Evolutionary conservation across 1,284 basidiomycete genomes (phyloP), one percentile per base, ranked within the genome.

Genomic region (Boletellus deceptivus): DNA sequence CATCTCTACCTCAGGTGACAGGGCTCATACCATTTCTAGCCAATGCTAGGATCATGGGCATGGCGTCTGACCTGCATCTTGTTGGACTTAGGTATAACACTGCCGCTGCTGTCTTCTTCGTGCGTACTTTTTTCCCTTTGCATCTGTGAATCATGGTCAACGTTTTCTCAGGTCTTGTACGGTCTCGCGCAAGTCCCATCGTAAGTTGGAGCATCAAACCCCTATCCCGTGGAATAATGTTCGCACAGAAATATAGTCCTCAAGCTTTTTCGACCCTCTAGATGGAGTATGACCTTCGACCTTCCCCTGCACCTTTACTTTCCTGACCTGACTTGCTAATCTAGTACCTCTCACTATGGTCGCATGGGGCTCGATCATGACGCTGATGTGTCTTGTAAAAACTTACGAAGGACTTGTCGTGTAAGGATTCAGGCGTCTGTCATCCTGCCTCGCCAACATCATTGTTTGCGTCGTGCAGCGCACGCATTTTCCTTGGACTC

Each of bases 401-500:
- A 61, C 59, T 8, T 73, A 61, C 39, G 48, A 58, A 18, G 63
- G 58, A 18, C 59, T 73, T 4, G 18, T 73, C 27, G 48, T 55
- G 64, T 65, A 42, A 36, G 61, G 20, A 25, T 29, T 46, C 16
- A 33, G 37, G 18, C 22, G 17, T 16, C 36, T 34, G n/a, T 31
- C 8, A 20, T 57, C 6, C 24, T 5, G 11, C 6, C 50, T 38
- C 25, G 34, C 35, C 50, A 22, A 61, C 35, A n/a, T n/a, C 43
- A 16, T 31, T 22, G 33, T 48, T n/a, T 9, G 2, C 46, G 41
- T 34, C 45, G 27, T 43, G 46, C 29, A 75, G 77, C 39, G 75
- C 76, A 16, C 74, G 79, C 11, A 39, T 75, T 39, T 79, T 82
- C 61, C 70, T 82, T 10, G 80, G 80, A 27, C 58, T 83, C 25